phyloP scores from a whole-genome alignment of 179 eudicot genomes.

The Beta macrorhiza region DNA sequence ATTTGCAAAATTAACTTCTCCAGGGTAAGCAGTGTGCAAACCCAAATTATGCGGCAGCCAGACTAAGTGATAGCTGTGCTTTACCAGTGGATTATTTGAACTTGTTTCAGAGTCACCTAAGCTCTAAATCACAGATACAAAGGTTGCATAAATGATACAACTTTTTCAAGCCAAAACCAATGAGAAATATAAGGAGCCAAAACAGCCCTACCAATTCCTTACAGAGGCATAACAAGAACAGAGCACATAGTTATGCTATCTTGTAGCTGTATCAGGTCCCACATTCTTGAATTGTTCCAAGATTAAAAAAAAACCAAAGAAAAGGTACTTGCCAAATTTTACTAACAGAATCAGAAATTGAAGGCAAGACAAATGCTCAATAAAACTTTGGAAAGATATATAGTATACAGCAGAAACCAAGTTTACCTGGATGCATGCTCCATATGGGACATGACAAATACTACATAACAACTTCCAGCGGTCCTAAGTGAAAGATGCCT shows the following conservation, averaged over 20 bases:
- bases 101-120: background rate
- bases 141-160: background rate
- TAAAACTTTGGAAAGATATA: background rate
- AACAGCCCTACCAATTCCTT: background rate
- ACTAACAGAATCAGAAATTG: background rate
- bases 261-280: background rate
- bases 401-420: slow-evolving; percentile 7
- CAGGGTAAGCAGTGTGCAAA: background rate
- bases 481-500: slow-evolving; percentile 47
- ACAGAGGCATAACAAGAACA: background rate
- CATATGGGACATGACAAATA: slow-evolving; percentile 87
- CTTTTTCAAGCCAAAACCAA: background rate
- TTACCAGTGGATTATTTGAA: background rate
- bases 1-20: background rate
- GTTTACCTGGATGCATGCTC: slow-evolving; percentile 95
- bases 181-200: background rate
- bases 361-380: background rate
- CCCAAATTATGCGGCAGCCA: background rate
- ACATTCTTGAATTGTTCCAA: background rate
- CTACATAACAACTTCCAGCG: slow-evolving; percentile 96
- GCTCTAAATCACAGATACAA: background rate
- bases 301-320: background rate
- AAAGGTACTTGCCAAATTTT: background rate
- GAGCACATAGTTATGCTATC: background rate
- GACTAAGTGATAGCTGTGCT: background rate